Conservation (phyloP, 2,329 filamentous ascomycete species). For the Phaeophleospora eucalypticola region DNA sequence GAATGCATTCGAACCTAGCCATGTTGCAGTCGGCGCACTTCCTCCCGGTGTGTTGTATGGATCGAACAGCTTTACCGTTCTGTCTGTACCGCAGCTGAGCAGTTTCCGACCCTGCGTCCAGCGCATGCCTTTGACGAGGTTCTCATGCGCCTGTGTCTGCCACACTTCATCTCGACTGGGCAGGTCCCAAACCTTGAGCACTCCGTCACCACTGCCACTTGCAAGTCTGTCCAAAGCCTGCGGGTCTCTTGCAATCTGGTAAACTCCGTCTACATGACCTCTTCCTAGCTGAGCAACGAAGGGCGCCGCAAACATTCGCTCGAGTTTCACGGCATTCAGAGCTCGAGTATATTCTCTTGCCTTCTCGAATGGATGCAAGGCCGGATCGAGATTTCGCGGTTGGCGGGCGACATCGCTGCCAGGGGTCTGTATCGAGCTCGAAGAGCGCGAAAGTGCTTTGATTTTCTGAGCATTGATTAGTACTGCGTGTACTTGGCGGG, state of each 20-base stretch:
- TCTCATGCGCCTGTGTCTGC: slow-evolving; percentile 80
- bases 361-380: slow-evolving; percentile 84
- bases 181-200: slow-evolving; percentile 90
- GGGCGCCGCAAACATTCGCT: slow-evolving; percentile 83
- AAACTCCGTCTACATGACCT: slow-evolving; percentile 83
- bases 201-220: slow-evolving; percentile 83
- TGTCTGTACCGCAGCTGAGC: slow-evolving; percentile 80
- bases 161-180: slow-evolving; percentile 68
- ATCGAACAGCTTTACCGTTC: slow-evolving; percentile 85
- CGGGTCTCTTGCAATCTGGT: slow-evolving; percentile 47
- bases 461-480: slow-evolving; percentile 46
- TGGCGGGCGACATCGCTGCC: slow-evolving; percentile 63
- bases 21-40: slow-evolving; percentile 73
- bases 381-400: slow-evolving; percentile 72
- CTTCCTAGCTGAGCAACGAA: slow-evolving; percentile 83
- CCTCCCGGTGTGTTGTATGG: slow-evolving; percentile 71
- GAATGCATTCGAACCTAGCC: slow-evolving; percentile 78
- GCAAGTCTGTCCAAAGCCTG: slow-evolving; percentile 52
- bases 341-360: slow-evolving; percentile 79
- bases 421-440: slow-evolving; percentile 61
- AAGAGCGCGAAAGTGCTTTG: slow-evolving; percentile 63
- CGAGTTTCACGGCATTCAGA: slow-evolving; percentile 82
- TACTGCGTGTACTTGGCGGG: not conserved
- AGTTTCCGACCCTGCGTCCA: slow-evolving; percentile 86
- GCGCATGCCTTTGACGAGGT: slow-evolving; percentile 84